Conservation (phyloP, 805 yeast genomes). For the Monosporozyma servazzii region DNA sequence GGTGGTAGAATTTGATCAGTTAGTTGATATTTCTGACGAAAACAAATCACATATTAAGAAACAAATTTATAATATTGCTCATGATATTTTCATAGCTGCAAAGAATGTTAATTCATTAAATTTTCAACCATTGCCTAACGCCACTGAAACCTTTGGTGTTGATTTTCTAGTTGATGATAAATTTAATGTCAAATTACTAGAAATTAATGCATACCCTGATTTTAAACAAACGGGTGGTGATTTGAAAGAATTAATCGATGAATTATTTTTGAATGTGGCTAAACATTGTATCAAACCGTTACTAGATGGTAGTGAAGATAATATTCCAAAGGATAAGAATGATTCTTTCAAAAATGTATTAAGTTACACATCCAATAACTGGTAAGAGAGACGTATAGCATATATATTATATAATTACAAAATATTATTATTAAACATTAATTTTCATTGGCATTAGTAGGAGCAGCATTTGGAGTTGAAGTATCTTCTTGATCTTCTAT, state of each 20-base stretch:
- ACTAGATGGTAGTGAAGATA: conserved; percentile 18
- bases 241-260: conserved; percentile 55
- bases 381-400: conserved; percentile 18
- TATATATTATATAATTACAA: not conserved
- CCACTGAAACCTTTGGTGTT: conserved; percentile 80
- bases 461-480: not conserved
- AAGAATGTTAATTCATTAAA: conserved; percentile 70
- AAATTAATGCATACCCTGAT: conserved; percentile 91
- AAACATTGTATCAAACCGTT: conserved; percentile 42
- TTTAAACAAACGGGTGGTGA: conserved; percentile 89
- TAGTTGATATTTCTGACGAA: conserved; percentile 35
- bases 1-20: conserved; percentile 58
- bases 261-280: conserved; percentile 52
- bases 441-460: not conserved
- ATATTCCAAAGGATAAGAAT: conserved; percentile 4
- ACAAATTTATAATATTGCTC: conserved; percentile 52
- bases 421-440: not conserved
- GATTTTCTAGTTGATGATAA: conserved; percentile 69
- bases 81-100: conserved; percentile 76
- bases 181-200: conserved; percentile 52
- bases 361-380: conserved; percentile 28
- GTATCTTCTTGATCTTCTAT: not conserved
- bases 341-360: conserved; percentile 34
- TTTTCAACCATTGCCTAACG: conserved; percentile 72
- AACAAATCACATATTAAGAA: conserved; percentile 36